Conservation (phyloP, 2,329 filamentous ascomycete species). For the Trichothecium sympodiale region DNA sequence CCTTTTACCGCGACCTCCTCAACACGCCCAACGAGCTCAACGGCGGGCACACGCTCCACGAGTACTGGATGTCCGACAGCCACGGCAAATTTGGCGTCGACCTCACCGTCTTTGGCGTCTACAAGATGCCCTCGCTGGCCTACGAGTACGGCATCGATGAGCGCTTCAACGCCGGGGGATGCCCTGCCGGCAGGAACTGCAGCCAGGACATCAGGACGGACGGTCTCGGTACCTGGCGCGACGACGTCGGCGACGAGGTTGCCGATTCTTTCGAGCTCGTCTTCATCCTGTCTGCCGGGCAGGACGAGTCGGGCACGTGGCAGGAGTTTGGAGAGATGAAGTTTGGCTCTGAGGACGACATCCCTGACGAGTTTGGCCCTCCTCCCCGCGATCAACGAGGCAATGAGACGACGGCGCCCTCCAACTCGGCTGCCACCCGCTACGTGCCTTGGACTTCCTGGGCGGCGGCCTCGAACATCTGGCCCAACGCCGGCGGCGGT, state of each 20-base stretch:
- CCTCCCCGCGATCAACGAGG: slow-evolving; percentile 25
- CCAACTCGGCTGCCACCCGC: slow-evolving; percentile 36
- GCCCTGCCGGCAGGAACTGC: slow-evolving; percentile 29
- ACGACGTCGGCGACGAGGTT: slow-evolving; percentile 37
- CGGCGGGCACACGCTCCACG: slow-evolving; percentile 39
- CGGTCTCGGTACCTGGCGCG: slow-evolving; percentile 35
- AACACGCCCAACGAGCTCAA: slow-evolving; percentile 39
- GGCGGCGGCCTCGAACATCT: slow-evolving; percentile 37
- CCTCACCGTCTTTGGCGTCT: slow-evolving; percentile 39
- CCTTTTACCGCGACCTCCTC: slow-evolving; percentile 38
- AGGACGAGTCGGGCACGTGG: slow-evolving; percentile 44
- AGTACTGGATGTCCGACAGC: slow-evolving; percentile 48
- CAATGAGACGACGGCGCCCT: slow-evolving; percentile 11
- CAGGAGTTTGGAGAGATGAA: slow-evolving; percentile 46
- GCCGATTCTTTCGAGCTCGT: slow-evolving; percentile 36
- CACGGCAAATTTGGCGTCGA: slow-evolving; percentile 40
- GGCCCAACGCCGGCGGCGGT: slow-evolving; percentile 41
- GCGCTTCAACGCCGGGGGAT: slow-evolving; percentile 35
- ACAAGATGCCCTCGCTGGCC: slow-evolving; percentile 32
- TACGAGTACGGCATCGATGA: slow-evolving; percentile 39
- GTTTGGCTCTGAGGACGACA: slow-evolving; percentile 32
- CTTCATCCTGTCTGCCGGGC: slow-evolving; percentile 42
- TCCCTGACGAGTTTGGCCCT: slow-evolving; percentile 37
- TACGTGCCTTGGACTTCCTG: slow-evolving; percentile 44
- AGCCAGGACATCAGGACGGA: slow-evolving; percentile 36